Conservation (phyloP, 768 basidiomycete genomes). For the Collybia sp. region DNA sequence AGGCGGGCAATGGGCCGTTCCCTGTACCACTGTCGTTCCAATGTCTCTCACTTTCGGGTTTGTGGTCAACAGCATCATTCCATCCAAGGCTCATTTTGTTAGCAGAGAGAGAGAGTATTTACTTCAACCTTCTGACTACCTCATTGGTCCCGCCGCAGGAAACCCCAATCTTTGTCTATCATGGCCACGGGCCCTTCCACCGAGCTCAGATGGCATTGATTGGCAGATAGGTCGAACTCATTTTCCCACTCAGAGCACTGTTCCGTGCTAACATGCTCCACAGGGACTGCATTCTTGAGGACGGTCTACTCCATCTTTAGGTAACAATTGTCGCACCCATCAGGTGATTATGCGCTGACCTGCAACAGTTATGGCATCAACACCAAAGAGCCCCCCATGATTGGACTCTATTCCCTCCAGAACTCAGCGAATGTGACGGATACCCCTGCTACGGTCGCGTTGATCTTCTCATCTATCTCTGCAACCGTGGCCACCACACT, state of each 20-base stretch:
- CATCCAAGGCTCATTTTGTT: background rate
- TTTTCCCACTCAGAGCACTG: background rate
- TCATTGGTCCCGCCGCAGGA: constrained; percentile 65
- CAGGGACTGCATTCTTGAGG: constrained; percentile 63
- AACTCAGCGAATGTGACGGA: constrained; percentile 40
- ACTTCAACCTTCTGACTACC: constrained; percentile 69
- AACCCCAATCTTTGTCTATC: constrained; percentile 66
- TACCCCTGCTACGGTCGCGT: constrained; percentile 35
- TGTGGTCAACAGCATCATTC: constrained; percentile 9
- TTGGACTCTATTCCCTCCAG: constrained; percentile 65
- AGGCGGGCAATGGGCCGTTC: constrained; percentile 74
- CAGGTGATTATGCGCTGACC: background rate
- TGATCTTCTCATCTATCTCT: constrained; percentile 56
- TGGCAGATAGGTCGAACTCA: constrained; percentile 66
- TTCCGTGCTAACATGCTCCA: background rate
- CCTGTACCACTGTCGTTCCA: constrained; percentile 55
- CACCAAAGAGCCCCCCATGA: constrained; percentile 66
- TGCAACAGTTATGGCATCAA: constrained; percentile 70
- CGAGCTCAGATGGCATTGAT: constrained; percentile 70
- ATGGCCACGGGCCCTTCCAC: constrained; percentile 68
- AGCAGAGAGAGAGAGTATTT: constrained; percentile 47
- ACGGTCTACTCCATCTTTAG: constrained; percentile 80
- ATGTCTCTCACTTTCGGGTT: constrained; percentile 72
- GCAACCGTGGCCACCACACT: constrained; percentile 64
- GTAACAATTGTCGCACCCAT: constrained; percentile 26